phyloP scores from a whole-genome alignment of 352 stramenopile species.

The Globisporangium megalacanthum region DNA sequence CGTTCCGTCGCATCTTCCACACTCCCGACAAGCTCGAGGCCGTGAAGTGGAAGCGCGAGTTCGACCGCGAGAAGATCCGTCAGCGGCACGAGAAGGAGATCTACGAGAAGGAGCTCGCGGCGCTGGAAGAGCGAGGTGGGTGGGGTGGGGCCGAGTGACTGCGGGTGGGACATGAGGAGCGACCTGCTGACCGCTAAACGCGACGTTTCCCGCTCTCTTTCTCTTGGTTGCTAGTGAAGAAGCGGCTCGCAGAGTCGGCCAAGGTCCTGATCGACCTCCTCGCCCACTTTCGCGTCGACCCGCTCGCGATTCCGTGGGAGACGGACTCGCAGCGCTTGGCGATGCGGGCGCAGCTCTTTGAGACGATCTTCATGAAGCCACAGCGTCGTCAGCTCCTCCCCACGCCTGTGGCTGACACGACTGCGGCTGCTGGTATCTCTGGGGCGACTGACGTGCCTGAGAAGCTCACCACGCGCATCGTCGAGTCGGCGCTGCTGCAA shows the following conservation, averaged over 20 bases:
- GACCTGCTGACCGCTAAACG: background rate
- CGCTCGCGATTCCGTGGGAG: slow-evolving; percentile 49
- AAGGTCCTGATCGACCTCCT: slow-evolving; percentile 70
- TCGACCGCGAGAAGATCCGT: slow-evolving; percentile 53
- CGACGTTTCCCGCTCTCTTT: background rate
- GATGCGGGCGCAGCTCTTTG: slow-evolving; percentile 42
- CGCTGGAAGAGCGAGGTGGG: slow-evolving; percentile 68
- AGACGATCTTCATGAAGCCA: slow-evolving; percentile 60
- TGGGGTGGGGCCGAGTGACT: slow-evolving; percentile 3
- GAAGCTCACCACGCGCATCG: slow-evolving; percentile 37
- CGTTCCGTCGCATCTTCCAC: slow-evolving; percentile 63
- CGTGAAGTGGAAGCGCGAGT: slow-evolving; percentile 57
- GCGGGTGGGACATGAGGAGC: background rate
- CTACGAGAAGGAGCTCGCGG: slow-evolving; percentile 54
- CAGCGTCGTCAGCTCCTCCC: slow-evolving; percentile 25
- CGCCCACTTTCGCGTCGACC: slow-evolving; percentile 47
- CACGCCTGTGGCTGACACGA: slow-evolving; percentile 7
- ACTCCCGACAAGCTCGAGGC: slow-evolving; percentile 40
- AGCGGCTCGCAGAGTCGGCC: slow-evolving; percentile 61
- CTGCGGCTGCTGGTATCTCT: background rate
- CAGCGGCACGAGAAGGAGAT: slow-evolving; percentile 65
- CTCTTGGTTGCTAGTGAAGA: slow-evolving; percentile 35
- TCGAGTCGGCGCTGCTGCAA: slow-evolving; percentile 60
- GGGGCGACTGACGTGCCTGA: slow-evolving; percentile 17
- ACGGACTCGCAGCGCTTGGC: slow-evolving; percentile 38